Conservation (phyloP, 495 filamentous ascomycete species). For the Penicillium maclennaniae region DNA sequence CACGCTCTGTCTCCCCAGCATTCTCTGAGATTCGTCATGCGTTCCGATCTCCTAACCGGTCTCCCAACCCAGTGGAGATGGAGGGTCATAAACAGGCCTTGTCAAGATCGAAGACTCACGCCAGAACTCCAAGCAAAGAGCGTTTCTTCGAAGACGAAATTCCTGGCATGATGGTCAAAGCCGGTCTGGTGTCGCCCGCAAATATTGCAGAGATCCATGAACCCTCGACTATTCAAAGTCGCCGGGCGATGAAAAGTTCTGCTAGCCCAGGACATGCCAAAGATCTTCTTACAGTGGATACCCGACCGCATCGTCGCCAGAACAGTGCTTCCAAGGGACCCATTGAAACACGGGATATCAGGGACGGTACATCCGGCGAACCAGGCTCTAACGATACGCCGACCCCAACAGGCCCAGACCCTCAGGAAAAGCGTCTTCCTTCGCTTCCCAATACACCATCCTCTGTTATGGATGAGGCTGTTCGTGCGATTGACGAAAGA, state of each 20-base stretch:
- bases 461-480: constrained; percentile 46
- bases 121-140: not conserved
- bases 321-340: not conserved
- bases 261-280: constrained; percentile 14
- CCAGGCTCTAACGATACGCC: constrained; percentile 16
- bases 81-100: constrained; percentile 9
- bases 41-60: constrained; percentile 27
- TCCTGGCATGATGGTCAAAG: constrained; percentile 16
- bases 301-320: constrained; percentile 14
- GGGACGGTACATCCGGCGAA: constrained; percentile 3
- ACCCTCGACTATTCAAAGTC: constrained; percentile 32
- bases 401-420: constrained; percentile 30
- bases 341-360: constrained; percentile 6
- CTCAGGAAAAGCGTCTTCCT: constrained; percentile 42
- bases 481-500: constrained; percentile 38
- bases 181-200: constrained; percentile 6
- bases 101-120: constrained; percentile 3
- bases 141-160: constrained; percentile 7
- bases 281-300: constrained; percentile 28
- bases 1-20: constrained; percentile 44
- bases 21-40: constrained; percentile 35
- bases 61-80: constrained; percentile 10
- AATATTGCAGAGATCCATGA: constrained; percentile 2
- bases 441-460: constrained; percentile 46
- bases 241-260: constrained; percentile 29